Base-by-base conservation (phyloP, 2,329 filamentous ascomycete species). In the Aspergillus transmontanensis region DNA sequence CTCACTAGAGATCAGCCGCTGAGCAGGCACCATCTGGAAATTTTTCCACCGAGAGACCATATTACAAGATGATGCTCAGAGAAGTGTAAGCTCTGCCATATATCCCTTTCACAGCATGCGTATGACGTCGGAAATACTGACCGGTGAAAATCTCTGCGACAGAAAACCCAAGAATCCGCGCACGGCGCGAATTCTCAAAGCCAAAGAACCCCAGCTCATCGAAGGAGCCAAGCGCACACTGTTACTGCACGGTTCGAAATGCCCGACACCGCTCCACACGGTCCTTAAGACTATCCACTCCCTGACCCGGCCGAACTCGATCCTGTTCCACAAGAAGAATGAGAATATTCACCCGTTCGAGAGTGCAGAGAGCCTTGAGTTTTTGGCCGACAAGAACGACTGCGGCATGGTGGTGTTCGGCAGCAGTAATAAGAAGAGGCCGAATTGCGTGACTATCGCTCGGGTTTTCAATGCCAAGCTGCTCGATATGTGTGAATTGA, bases 271-370 rank as follows among this genome's bases (percentile, higher is more conserved):
- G 56, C 84, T 93, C 62, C 89, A 96, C 80, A 90, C 94, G 71
- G 92, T 93, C 62, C 84, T 97, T 66, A 90, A 88, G 69, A 95
- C 97, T 73, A 86, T 99, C 61, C 87, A 93, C 79, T 87, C 92
- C 56, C 84, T 99, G 74, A 94, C 94, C 72, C 89, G 91, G 73
- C 93, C 94, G 2, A 85, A 94, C 65, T 89, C 90, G 68, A 90
- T 96, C 79, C 93, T 94, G 70, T 97, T 99, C 83, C 92, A 89
- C 80, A 99, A 98, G 86, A 98, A 98, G 84, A 99, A 99, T 80
- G 85, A 89, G 65, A 81, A 81, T 70, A 90, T 97, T 72, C 93
- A 95, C 79, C 95, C 95, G 2, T 99, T 99, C 79, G 94, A 97
- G 79, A 93, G 96, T 77, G 83, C 91, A 67, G 84, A 90, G 32